Percentiles rank a stretch among this genome's conserved stretches.
Evolutionary conservation across 768 basidiomycete genomes (phyloP).

Genomic region (Pleurotus platypus): DNA sequence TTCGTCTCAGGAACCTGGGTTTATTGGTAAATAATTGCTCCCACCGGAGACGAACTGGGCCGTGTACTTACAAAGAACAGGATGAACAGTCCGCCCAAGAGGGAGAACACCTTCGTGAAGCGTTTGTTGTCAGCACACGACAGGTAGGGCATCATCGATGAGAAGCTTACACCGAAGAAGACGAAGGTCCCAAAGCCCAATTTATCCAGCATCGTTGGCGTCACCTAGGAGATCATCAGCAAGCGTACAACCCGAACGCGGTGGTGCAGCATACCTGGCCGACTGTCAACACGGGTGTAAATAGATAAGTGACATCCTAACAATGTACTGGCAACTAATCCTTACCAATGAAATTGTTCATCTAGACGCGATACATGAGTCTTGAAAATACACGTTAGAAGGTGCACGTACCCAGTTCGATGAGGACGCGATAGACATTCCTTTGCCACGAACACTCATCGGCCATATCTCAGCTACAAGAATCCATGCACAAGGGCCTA

Average conservation of each 20-base stretch:
- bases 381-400: neutral
- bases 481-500: conserved; percentile 72
- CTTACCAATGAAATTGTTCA: conserved; percentile 75
- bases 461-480: conserved; percentile 75
- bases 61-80: conserved; percentile 49
- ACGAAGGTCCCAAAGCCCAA: conserved; percentile 71
- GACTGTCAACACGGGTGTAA: conserved; percentile 28
- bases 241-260: neutral
- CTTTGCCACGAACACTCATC: conserved; percentile 70
- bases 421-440: conserved; percentile 70
- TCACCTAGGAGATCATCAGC: conserved; percentile 35
- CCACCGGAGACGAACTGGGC: neutral
- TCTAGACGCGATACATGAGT: conserved; percentile 29
- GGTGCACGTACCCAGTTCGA: conserved; percentile 60
- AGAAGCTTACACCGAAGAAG: conserved; percentile 59
- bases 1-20: conserved; percentile 68
- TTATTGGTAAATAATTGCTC: neutral
- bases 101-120: conserved; percentile 47
- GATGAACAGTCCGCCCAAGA: conserved; percentile 66
- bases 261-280: conserved; percentile 35
- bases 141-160: too few relatives aligned
- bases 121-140: neutral
- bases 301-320: neutral
- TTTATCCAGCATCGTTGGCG: conserved; percentile 67
- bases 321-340: neutral